These are phyloP conservation scores for Ceratobasidium sp. DNA, from an alignment of 1,284 basidiomycete genomes.

Conservation along the genomic window DNA sequence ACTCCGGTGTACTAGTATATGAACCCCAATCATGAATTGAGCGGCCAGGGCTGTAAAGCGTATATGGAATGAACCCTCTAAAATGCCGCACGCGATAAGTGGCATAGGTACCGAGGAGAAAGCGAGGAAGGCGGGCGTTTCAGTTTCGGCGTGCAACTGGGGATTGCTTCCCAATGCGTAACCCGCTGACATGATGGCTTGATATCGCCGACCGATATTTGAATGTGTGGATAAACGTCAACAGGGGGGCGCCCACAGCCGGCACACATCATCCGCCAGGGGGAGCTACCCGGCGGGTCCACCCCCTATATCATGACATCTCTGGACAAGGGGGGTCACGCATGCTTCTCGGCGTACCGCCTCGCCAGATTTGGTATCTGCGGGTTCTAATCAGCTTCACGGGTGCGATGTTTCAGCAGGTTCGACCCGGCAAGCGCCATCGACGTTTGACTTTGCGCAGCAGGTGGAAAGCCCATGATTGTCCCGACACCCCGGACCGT, in stretches of 20 bases:
- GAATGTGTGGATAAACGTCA: not conserved
- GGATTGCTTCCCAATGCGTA: not conserved
- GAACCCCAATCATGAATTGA: not conserved
- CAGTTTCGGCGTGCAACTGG: not conserved
- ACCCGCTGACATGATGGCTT: not conserved
- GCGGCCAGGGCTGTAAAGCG: not conserved
- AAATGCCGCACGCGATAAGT: not conserved
- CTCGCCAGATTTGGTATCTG: not conserved
- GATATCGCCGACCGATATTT: not conserved
- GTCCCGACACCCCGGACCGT: not conserved
- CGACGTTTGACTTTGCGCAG: not conserved
- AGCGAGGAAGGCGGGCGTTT: conserved; percentile 5
- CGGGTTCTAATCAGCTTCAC: not conserved
- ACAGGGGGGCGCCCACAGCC: not conserved
- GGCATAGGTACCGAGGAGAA: not conserved
- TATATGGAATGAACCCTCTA: not conserved
- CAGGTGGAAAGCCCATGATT: not conserved
- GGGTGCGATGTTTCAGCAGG: not conserved
- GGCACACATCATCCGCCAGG: not conserved
- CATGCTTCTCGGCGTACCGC: conserved; percentile 10
- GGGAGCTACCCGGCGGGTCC: not conserved
- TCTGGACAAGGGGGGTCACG: not conserved
- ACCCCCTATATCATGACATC: not conserved
- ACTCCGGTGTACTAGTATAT: conserved; percentile 6
- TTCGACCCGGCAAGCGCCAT: not conserved